Conservation (phyloP, 75 land plant species). For the Sequoia sempervirens region DNA sequence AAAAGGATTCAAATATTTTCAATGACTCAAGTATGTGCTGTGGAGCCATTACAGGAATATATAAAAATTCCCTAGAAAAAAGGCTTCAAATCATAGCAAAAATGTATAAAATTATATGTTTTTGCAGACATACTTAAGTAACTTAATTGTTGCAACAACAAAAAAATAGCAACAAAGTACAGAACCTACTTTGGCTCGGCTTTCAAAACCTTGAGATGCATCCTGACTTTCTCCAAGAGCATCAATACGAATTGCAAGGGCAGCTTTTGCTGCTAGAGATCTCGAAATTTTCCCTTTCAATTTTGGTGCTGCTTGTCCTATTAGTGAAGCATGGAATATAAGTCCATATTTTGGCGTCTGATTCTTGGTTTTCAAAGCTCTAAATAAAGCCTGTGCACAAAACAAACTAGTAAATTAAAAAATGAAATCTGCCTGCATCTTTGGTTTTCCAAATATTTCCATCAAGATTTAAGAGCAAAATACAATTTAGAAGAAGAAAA, state of each 20-base stretch:
- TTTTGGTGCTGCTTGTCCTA: conserved; percentile 97
- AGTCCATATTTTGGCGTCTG: conserved; percentile 97
- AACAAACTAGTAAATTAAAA: neutral
- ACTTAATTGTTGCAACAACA: neutral
- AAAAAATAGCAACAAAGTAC: neutral
- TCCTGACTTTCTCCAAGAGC: conserved; percentile 81
- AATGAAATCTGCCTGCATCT: neutral
- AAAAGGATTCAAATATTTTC: conserved; percentile 4
- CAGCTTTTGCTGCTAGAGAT: conserved; percentile 92
- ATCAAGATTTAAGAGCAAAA: no score
- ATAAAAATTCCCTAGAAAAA: neutral
- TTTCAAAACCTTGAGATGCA: conserved; percentile 78
- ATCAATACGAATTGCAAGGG: conserved; percentile 79
- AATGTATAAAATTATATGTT: neutral
- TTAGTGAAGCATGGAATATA: conserved; percentile 91
- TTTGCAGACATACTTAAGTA: neutral
- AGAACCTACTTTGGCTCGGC: conserved; percentile 63
- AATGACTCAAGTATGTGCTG: no score
- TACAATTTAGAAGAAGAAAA: neutral
- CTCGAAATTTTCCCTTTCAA: conserved; percentile 91
- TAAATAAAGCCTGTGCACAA: conserved; percentile 67
- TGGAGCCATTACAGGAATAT: no score
- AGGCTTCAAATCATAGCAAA: neutral
- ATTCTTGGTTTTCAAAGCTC: conserved; percentile 97
- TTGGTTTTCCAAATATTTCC: neutral